Base-by-base conservation (phyloP, 2,329 filamentous ascomycete species). In the Byssoonygena ceratinophila region DNA sequence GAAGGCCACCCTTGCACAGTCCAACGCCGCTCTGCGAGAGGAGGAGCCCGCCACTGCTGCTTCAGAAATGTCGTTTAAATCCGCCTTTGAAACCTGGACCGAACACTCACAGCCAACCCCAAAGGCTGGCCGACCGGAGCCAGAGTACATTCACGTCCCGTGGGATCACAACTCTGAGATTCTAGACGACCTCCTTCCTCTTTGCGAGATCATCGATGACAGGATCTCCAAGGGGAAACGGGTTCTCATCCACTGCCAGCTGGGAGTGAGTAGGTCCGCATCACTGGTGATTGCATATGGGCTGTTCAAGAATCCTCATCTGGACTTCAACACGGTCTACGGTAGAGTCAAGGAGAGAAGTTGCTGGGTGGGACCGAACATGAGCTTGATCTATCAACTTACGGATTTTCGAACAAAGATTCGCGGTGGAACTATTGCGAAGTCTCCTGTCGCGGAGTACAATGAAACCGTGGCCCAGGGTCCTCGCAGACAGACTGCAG, bases 131-230 rank as follows among this genome's bases (percentile, higher is more conserved):
- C 52, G 66, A 43, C 62, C 66, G 22, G 64, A 68, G n/a, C 80
- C 80, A 2, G 80, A 83, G 61, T 83, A 83, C 60, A 76, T 83
- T 23, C 80, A 83, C 61, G 77, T 83, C 49, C 74, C 74, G 7
- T 83, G 80, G 80, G 80, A 83, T 59, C 80, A 83, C 64, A 83
- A 83, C 61, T 82, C 80, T 11, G 81, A 83, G 58, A 82, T 83
- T 48, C 73, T 83, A 7, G 78, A 81, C 27, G 80, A 83, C 61
- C 66, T 83, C 9, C 71, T 76, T 52, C 74, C 73, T 11, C 65
- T 83, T 7, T 81, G 81, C 59, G 76, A 79, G 58, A 65, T 81
- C 14, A 81, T 83, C 57, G 80, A 83, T 54, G 76, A 79, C 31
- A 72, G 76, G 41, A 73, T 82, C 8, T 65, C 72, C 31, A 66